Evolutionary conservation across 805 yeast species (phyloP).

Genomic region (Ogataea zsoltii): DNA sequence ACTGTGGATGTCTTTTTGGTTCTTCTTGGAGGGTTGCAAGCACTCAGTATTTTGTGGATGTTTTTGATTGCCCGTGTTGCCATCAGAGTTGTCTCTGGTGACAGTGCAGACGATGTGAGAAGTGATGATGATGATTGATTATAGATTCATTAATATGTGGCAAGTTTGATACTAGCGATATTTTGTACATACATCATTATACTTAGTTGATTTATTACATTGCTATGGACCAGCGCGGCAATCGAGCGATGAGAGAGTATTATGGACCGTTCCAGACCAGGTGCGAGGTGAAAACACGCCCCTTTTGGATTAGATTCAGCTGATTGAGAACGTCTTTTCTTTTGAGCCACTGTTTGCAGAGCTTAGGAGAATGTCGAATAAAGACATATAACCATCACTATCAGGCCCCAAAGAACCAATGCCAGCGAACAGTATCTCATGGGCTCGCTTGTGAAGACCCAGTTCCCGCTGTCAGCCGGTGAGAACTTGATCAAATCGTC

Average conservation of each 20-base stretch:
- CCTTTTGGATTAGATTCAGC: too few species aligned
- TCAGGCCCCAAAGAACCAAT: constrained; percentile 53
- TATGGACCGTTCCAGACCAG: too few species aligned
- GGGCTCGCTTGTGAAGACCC: constrained; percentile 23
- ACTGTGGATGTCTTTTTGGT: constrained; percentile 49
- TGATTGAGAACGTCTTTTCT: too few species aligned
- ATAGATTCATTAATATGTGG: background rate
- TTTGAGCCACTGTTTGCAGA: too few species aligned
- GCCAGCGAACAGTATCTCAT: constrained; percentile 33
- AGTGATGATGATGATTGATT: constrained; percentile 71
- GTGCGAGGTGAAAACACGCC: too few species aligned
- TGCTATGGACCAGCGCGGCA: background rate
- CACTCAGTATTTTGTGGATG: constrained; percentile 72
- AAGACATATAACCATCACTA: constrained; percentile 55
- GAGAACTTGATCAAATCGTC: constrained; percentile 21
- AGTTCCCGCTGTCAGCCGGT: constrained; percentile 23
- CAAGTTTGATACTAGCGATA: constrained; percentile 2
- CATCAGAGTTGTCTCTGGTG: constrained; percentile 65
- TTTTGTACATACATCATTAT: constrained; percentile 2
- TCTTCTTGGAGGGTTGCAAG: constrained; percentile 66
- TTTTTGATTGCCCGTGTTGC: constrained; percentile 71
- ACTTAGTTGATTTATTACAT: constrained; percentile 3
- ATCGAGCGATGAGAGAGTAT: too few species aligned
- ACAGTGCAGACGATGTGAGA: constrained; percentile 82
- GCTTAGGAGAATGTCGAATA: constrained; percentile 44